Conservation (phyloP, 2,329 filamentous ascomycete species). For the Beauveria caledonica region DNA sequence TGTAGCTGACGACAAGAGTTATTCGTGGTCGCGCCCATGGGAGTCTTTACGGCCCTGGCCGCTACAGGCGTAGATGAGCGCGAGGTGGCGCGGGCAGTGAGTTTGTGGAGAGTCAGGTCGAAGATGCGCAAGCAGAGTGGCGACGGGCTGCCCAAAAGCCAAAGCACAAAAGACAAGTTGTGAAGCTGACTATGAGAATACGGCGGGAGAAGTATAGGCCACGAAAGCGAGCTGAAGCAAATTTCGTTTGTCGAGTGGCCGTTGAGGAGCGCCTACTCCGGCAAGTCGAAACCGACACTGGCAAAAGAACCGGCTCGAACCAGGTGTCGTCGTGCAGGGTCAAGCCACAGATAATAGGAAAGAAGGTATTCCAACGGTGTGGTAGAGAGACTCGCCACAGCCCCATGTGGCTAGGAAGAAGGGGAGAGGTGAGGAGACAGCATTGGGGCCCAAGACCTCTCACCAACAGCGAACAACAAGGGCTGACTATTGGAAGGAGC, state of each 20-base stretch:
- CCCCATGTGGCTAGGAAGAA: conserved; percentile 9
- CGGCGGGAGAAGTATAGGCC: neutral
- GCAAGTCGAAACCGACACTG: conserved; percentile 2
- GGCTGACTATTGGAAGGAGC: neutral
- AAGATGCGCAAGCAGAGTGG: neutral
- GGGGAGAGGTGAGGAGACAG: neutral
- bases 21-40: conserved; percentile 1
- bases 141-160: neutral
- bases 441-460: conserved; percentile 5
- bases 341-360: neutral
- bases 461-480: neutral
- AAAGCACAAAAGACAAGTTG: neutral
- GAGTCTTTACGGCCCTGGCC: neutral
- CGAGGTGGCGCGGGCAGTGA: neutral
- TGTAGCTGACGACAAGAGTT: neutral
- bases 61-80: neutral
- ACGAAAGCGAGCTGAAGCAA: neutral
- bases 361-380: neutral
- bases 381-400: conserved; percentile 6
- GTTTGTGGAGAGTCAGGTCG: neutral
- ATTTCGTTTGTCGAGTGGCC: neutral
- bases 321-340: neutral
- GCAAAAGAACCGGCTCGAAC: neutral
- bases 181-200: neutral
- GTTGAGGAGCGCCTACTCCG: conserved; percentile 1